Percentiles rank a stretch among this genome's conserved stretches.
Evolutionary conservation across 176 grass and related monocot species (phyloP).

Genomic region (Musa beccarii): DNA sequence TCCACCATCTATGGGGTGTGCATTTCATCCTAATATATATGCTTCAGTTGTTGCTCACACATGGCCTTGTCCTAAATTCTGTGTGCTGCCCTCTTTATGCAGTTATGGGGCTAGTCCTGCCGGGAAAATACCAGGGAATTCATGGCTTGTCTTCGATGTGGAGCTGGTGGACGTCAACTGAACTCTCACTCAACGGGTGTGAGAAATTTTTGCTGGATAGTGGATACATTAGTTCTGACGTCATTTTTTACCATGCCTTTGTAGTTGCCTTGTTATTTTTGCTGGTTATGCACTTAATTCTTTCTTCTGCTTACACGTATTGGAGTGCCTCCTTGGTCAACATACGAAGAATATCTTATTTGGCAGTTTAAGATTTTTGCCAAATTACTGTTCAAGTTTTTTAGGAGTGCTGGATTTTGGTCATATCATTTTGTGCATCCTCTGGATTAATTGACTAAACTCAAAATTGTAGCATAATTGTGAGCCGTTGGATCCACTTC

Average conservation of each 20-base stretch:
- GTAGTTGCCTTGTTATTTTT: too few relatives aligned
- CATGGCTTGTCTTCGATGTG: constrained; percentile 82
- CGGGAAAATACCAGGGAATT: constrained; percentile 69
- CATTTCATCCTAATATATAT: background rate
- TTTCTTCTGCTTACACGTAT: too few relatives aligned
- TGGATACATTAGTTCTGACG: background rate
- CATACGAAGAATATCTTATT: too few relatives aligned
- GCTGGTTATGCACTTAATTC: too few relatives aligned
- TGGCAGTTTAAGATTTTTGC: too few relatives aligned
- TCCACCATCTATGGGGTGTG: constrained; percentile 76
- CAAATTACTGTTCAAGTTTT: too few relatives aligned
- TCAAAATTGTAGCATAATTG: too few relatives aligned
- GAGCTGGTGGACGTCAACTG: constrained; percentile 56
- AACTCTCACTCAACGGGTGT: background rate
- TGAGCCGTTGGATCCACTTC: too few relatives aligned
- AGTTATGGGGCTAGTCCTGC: constrained; percentile 49
- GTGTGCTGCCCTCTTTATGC: constrained; percentile 3
- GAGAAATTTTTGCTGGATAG: background rate
- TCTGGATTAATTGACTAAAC: too few relatives aligned
- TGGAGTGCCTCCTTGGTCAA: too few relatives aligned
- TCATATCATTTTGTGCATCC: too few relatives aligned
- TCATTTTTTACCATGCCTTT: background rate
- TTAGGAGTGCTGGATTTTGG: too few relatives aligned
- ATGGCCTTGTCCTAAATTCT: background rate
- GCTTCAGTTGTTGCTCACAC: background rate